Evolutionary conservation across 2,329 filamentous ascomycete species (phyloP), one percentile per base, ranked within the genome.

Genomic region (Penicillium digitatum): DNA sequence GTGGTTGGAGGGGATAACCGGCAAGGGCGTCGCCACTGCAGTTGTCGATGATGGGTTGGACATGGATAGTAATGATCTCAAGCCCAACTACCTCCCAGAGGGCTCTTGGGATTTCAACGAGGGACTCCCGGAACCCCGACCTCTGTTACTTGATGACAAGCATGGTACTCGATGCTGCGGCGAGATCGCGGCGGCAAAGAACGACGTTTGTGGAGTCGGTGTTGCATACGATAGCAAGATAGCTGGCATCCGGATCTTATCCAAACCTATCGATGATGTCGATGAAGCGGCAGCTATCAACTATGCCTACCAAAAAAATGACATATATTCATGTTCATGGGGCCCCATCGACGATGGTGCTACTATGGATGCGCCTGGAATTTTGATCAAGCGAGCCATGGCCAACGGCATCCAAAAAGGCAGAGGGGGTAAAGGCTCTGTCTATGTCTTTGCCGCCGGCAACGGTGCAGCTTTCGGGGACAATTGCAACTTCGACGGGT

Each of bases 251-350:
- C 89, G 94, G 50, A 99, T 99, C 62, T 81, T 99, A 7, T 95
- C 90, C 55, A 93, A 91, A 68, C 79, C 89, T 46, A 96, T 99
- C 61, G 88, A 87, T 48, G 94, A 99, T 70, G 87, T 89, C 27
- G 94, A 99, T 67, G 94, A 99, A 74, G 92, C 94, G 24, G 80
- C 87, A 29, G 90, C 94, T 22, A 86, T 99, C 80, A 96, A 95
- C 74, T 97, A 93, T 76, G 88, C 88, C 59, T 94, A 85, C 67
- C 86, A 96, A 66, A 80, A 93, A 58, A 99, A 96, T 70, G 85
- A 96, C 57, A 97, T 99, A 56, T 99, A 96, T 76, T 99, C 94
- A 0, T 99, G 94, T 77, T 99, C 94, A 0, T 99, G 94, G 94
- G 94, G 94, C 0, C 94, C 94, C 9, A 90, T 91, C 0, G 94